A percentile compares a stretch with the other conserved stretches of the same genome.
Conservation (phyloP, 1,284 basidiomycete genomes). For the Puccinia coronata region DNA sequence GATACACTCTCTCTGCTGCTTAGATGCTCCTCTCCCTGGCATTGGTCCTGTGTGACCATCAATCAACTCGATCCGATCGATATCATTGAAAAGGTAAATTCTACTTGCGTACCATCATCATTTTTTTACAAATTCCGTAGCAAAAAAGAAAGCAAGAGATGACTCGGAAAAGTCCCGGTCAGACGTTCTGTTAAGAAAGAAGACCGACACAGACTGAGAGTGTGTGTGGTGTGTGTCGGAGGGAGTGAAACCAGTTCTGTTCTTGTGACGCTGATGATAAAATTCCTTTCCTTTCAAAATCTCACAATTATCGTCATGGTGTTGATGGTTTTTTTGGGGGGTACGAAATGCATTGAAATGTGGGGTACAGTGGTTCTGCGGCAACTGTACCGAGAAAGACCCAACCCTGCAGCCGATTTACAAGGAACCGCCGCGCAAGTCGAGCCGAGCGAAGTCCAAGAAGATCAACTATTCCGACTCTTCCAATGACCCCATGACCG, state of each 20-base stretch:
- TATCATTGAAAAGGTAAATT: constrained; percentile 32
- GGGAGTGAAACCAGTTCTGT: not conserved
- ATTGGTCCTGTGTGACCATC: constrained; percentile 40
- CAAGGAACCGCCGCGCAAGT: constrained; percentile 33
- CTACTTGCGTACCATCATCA: not conserved
- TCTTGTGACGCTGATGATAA: not conserved
- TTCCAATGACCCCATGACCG: not conserved
- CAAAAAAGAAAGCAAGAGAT: too few relatives aligned
- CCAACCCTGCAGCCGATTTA: constrained; percentile 17
- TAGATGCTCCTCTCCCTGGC: constrained; percentile 38
- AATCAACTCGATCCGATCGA: constrained; percentile 41
- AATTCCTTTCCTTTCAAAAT: not conserved
- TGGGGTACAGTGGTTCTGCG: constrained; percentile 19
- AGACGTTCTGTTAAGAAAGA: not conserved
- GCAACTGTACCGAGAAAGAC: constrained; percentile 19
- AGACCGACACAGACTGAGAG: not conserved
- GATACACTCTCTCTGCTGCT: not conserved
- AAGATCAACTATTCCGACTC: not conserved
- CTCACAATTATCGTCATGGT: not conserved
- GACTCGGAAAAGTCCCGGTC: not conserved
- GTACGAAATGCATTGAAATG: not conserved
- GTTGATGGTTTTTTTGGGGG: not conserved
- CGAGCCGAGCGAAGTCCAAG: constrained; percentile 27
- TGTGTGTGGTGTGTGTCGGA: not conserved
- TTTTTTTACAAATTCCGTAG: not conserved